phyloP scores from a whole-genome alignment of 139 green algal genomes.

The Tetraselmis striata region DNA sequence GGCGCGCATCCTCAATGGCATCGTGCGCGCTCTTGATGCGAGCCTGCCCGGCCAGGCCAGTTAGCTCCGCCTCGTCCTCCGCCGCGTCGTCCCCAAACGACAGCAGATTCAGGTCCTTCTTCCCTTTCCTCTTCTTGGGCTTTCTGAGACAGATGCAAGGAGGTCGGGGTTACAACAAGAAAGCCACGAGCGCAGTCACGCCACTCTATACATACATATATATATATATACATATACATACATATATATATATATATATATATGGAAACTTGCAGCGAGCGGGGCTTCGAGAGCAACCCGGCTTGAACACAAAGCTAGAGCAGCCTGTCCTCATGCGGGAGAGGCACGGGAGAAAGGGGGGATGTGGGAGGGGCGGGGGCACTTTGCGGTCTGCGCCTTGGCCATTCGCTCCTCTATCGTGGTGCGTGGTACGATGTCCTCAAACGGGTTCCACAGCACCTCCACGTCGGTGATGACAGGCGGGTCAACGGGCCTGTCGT shows the following conservation, averaged over 20 bases:
- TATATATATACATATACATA: no score
- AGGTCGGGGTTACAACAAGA: no score
- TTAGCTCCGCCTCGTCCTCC: conserved; percentile 48
- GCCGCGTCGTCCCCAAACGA: conserved; percentile 76
- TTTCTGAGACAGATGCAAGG: neutral
- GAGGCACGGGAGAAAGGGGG: no score
- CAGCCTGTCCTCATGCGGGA: no score
- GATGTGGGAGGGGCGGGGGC: no score
- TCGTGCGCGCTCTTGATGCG: conserved; percentile 67
- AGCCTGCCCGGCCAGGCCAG: neutral
- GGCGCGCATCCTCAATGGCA: conserved; percentile 42
- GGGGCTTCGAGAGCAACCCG: neutral
- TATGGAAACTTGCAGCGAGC: neutral
- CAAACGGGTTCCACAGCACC: conserved; percentile 94
- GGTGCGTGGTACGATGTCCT: conserved; percentile 83
- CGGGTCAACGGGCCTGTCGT: conserved; percentile 64
- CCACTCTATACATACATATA: neutral
- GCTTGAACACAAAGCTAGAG: no score
- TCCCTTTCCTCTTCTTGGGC: conserved; percentile 35
- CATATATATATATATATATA: no score
- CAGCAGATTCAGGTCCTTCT: conserved; percentile 77
- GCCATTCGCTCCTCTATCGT: conserved; percentile 18
- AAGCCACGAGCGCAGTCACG: conserved; percentile 9
- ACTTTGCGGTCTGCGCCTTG: neutral
- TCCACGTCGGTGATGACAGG: conserved; percentile 54